phyloP scores from a whole-genome alignment of 139 green algal species.

The Micromonas commoda region DNA sequence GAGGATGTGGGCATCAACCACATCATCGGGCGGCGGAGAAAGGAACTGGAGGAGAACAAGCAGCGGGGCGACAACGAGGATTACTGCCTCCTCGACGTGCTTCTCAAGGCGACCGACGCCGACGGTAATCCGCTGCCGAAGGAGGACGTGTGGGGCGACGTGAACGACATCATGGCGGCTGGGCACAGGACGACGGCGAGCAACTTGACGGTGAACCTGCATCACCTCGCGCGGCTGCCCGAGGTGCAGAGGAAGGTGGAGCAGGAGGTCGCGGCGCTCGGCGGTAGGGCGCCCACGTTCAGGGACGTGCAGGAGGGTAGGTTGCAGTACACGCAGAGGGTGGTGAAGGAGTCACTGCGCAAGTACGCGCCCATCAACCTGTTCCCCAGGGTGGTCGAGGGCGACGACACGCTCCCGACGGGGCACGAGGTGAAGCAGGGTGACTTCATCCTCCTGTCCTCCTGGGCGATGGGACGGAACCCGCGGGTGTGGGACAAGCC shows the following conservation, averaged over 20 bases:
- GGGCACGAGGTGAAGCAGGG: conserved; percentile 51
- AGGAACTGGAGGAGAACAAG: neutral
- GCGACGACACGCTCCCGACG: conserved; percentile 50
- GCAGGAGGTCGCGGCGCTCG: conserved; percentile 46
- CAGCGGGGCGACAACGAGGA: conserved; percentile 13
- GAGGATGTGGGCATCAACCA: conserved; percentile 39
- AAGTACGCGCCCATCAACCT: conserved; percentile 66
- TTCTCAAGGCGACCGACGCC: conserved; percentile 38
- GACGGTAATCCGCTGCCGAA: conserved; percentile 43
- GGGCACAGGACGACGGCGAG: conserved; percentile 67
- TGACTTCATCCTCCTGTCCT: conserved; percentile 69
- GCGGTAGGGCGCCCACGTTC: conserved; percentile 39
- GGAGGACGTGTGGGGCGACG: conserved; percentile 65
- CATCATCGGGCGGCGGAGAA: neutral
- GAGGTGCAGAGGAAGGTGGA: conserved; percentile 42
- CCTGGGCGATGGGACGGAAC: conserved; percentile 56
- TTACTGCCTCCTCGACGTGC: conserved; percentile 52
- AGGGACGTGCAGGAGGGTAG: conserved; percentile 35
- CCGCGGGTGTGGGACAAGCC: conserved; percentile 49
- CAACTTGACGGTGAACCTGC: conserved; percentile 52
- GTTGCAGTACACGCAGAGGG: conserved; percentile 26
- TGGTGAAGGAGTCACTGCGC: conserved; percentile 59
- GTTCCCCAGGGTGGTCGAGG: conserved; percentile 52
- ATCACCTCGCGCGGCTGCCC: conserved; percentile 51
- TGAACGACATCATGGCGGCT: conserved; percentile 65